Base-by-base conservation (phyloP, 2,329 filamentous ascomycete species). In the Colletotrichum trifolii region DNA sequence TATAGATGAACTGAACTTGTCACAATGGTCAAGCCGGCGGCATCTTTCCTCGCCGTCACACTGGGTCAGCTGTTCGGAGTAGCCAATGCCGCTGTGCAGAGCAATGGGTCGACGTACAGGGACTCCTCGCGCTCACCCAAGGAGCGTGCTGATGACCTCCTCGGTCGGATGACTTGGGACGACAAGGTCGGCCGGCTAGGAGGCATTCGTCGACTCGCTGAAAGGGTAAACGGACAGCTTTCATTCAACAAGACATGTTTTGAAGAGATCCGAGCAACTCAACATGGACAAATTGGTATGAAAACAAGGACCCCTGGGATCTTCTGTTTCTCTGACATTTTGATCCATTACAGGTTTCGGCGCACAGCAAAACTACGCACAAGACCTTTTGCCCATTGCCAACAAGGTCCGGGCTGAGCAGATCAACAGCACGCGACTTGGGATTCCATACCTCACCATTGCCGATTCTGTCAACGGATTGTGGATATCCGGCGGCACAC, bases 401-500 rank as follows among this genome's bases (percentile, higher is more conserved):
- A 74, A 73, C 49, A 60, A 69, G 6, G 50, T 73, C 5, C 71
- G 66, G 50, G 38, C 68, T 47, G 60, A 70, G 33, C 69, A 69
- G 52, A 60, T 68, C 34, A 69, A 71, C n/a, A 60, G 54, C 38
- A 67, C 66, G 2, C 56, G 61, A 7, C 67, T 71, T 4, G 64
- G 67, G 6, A 71, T 73, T 33, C 71, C 72, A 5, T 73, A 70
- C 12, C 71, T 74, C 46, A 70, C 65, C 6, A 67, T 74, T 12
- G 54, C 72, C 2, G 72, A 74, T 57, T 75, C 72, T 0, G 66
- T 76, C 3, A 76, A 76, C 36, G 72, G 72, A 3, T 61, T 76
- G 1, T 74, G 69, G 54, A 68, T 75, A 7, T 70, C 71, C 2
- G 72, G 73, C 4, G 74, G 73, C 10, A 75, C 75, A 0, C 48